A percentile compares a stretch with the other conserved stretches of the same genome.
phyloP scores from a whole-genome alignment of 225 moss, liverwort and hornwort species.

The Pleurozium schreberi region DNA sequence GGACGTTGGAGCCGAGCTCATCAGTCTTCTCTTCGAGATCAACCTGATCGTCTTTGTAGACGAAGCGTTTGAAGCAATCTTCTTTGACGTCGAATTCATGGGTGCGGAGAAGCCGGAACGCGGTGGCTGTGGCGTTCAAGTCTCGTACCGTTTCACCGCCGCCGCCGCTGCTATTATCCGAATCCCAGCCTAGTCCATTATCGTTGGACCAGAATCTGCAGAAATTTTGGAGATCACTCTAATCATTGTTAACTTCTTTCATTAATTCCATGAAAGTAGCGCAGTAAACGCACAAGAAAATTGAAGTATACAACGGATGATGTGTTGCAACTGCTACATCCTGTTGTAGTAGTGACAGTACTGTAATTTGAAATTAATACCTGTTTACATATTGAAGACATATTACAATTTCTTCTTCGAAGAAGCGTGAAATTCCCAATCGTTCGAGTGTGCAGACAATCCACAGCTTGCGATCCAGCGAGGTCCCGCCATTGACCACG shows the following conservation, averaged over 20 bases:
- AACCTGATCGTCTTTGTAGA: neutral
- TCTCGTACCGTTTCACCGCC: conserved; percentile 1
- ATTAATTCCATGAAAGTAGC: neutral
- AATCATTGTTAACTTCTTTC: neutral
- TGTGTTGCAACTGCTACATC: neutral
- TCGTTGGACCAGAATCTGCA: conserved; percentile 28
- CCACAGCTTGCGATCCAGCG: conserved; percentile 10
- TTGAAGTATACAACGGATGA: neutral
- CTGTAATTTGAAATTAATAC: neutral
- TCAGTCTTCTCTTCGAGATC: neutral
- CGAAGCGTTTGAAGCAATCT: conserved; percentile 37
- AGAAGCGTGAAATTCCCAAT: conserved; percentile 36
- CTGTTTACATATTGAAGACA: conserved; percentile 29
- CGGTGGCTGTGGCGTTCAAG: conserved; percentile 46
- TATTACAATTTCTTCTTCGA: conserved; percentile 31
- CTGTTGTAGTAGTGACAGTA: neutral
- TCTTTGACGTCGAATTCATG: conserved; percentile 40
- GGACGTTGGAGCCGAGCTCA: neutral
- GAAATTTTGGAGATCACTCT: neutral
- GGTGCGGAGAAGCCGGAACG: conserved; percentile 42
- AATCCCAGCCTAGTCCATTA: neutral
- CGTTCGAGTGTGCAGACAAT: conserved; percentile 19
- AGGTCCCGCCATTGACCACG: neutral
- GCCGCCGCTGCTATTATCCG: neutral
- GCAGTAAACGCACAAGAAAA: neutral